Base-by-base conservation (phyloP, 176 grass and related monocot species). In the Oryza officinalis region DNA sequence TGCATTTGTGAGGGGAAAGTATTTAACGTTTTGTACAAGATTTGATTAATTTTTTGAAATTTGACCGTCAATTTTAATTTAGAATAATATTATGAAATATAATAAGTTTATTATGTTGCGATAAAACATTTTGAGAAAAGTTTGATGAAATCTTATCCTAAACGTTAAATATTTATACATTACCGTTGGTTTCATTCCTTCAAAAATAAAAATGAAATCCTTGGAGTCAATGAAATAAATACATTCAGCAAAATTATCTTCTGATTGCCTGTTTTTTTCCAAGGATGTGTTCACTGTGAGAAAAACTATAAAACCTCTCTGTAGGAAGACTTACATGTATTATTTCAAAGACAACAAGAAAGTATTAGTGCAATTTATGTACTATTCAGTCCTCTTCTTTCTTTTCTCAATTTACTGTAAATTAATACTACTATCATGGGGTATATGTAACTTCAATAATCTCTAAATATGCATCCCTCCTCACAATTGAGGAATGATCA, bases 401-500 rank as follows among this genome's bases (percentile, higher is more conserved):
- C 41, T 66, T 18, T 37, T 80, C 75, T 33, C 54, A 28, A 57
- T 76, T 75, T 76, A 76, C 63, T 69, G 45, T 76, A 75, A 38
- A 76, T 32, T 76, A 57, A 52, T 41, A 27, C 37, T 84, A 28
- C 52, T 14, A 13, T 18, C 69, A 23, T 89, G 35, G 18, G 52
- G 68, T 81, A 77, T 67, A 46, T 75, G 8, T 70, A 27, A 43
- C 64, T 87, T 44, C 20, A 68, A 84, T 50, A 80, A 46, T 38
- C 25, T 77, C 77, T 32, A 61, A 60, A 72, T 82, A 43, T 82
- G 67, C 59, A 82, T 43, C 35, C 11, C 17, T 67, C 27, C 68
- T 67, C 41, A 65, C 67, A 82, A 25, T 27, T 0, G 31, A 71
- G 28, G 12, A 81, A 65, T 63, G 38, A 45, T 87, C 81, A 95